Evolutionary conservation across 2,329 filamentous ascomycete species (phyloP).

Genomic region (Endothia cerciana): DNA sequence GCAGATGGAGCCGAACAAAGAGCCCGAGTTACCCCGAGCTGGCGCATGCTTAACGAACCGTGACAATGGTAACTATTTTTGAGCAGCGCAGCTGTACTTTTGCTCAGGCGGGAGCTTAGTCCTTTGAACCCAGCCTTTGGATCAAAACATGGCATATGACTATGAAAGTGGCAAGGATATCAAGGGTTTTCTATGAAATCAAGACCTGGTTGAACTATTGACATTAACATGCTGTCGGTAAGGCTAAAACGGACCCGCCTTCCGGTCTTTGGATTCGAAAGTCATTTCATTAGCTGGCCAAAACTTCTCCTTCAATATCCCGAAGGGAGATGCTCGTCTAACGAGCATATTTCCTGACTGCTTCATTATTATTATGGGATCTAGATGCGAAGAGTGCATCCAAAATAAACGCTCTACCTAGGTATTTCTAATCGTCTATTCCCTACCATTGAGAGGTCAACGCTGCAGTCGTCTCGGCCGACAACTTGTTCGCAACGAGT

Average conservation of each 20-base stretch:
- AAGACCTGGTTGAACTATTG: neutral
- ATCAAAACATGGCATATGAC: neutral
- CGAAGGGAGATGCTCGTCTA: neutral
- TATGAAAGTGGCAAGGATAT: neutral
- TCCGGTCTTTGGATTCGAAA: neutral
- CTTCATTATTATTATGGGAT: no score
- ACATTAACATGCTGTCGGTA: neutral
- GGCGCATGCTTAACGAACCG: neutral
- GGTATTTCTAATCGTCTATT: no score
- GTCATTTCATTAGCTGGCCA: neutral
- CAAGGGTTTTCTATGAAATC: neutral
- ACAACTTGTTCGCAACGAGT: constrained; percentile 1
- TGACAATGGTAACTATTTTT: neutral
- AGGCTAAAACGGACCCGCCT: neutral
- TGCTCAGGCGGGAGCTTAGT: neutral
- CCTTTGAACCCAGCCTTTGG: neutral
- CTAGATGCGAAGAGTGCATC: no score
- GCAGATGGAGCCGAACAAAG: neutral
- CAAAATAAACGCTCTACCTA: no score
- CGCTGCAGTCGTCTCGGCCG: neutral
- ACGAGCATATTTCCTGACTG: no score
- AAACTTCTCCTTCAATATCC: neutral
- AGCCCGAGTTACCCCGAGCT: neutral
- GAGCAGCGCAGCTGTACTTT: neutral
- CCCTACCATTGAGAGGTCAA: constrained; percentile 10